Evolutionary conservation across 805 yeast genomes (phyloP), one percentile per base, ranked within the genome.

Genomic region (Candida golubevii): DNA sequence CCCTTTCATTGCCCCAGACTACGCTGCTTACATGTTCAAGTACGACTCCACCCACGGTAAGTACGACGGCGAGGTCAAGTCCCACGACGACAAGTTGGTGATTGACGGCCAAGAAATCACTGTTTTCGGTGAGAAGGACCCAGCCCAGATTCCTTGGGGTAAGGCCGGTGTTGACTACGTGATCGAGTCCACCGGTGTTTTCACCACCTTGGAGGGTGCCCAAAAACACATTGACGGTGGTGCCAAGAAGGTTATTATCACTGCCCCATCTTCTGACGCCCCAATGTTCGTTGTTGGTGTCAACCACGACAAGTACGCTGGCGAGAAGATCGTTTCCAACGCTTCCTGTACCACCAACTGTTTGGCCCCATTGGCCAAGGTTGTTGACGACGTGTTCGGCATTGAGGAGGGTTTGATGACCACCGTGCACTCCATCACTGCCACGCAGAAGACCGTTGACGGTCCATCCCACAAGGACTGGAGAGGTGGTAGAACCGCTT

Each of bases 401-500:
- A 83, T 88, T 61, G 86, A 83, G 65, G 88, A 87, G 72, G 96
- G 95, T 74, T 79, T 88, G 66, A 88, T 88, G 96, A 88, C 96
- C 73, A 88, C 96, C 53, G 90, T 88, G 57, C 96, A 88, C 82
- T 86, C 96, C 66, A 85, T 87, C 75, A 88, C 96, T 58, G 96
- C 96, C 60, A 85, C 96, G 62, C 96, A 88, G 75, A 88, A 88
- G 83, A 85, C 95, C 52, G 96, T 88, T 56, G 96, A 88, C 71
- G 96, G 96, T 75, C 95, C 96, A 62, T 87, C 96, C 69, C 88
- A 83, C 81, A 88, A 88, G 81, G 96, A 88, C 80, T 88, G 96
- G 96, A 85, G 96, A 82, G 96, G 96, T 70, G 96, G 96, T 71
- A 85, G 96, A 78, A 85, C 96, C 60, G 96, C 96, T 67, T 84